phyloP scores from a whole-genome alignment of 768 basidiomycete genomes.

The Termitomyces sp. region DNA sequence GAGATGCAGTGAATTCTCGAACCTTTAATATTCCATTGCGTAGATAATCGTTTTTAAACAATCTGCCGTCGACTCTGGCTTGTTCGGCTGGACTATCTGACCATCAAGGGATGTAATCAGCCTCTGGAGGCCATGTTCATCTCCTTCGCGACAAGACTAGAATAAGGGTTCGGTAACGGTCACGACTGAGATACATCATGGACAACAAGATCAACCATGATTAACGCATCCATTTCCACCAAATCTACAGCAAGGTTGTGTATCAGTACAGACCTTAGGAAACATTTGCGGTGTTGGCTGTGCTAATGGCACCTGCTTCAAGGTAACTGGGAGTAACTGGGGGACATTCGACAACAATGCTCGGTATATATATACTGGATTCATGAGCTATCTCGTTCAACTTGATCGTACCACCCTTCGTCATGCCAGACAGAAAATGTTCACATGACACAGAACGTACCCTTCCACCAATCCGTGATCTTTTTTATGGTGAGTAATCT shows the following conservation, averaged over 20 bases:
- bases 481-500: conserved; percentile 48
- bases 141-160: conserved; percentile 7
- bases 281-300: conserved; percentile 9
- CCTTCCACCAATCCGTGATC: conserved; percentile 66
- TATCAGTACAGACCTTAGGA: neutral
- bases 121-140: neutral
- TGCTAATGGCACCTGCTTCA: conserved; percentile 4
- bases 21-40: neutral
- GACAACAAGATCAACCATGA: conserved; percentile 7
- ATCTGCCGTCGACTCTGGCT: neutral
- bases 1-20: conserved; percentile 23
- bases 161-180: conserved; percentile 4
- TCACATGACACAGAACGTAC: conserved; percentile 34
- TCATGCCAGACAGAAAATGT: conserved; percentile 25
- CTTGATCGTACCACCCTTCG: neutral
- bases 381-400: neutral
- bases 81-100: neutral
- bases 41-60: neutral
- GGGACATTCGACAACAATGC: conserved; percentile 4
- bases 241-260: neutral
- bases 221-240: neutral
- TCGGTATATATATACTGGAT: conserved; percentile 13
- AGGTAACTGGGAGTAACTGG: conserved; percentile 4
- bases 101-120: conserved; percentile 5
- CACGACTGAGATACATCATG: conserved; percentile 10